Conservation (phyloP, 768 basidiomycete species). For the Kockovaella imperatae region DNA sequence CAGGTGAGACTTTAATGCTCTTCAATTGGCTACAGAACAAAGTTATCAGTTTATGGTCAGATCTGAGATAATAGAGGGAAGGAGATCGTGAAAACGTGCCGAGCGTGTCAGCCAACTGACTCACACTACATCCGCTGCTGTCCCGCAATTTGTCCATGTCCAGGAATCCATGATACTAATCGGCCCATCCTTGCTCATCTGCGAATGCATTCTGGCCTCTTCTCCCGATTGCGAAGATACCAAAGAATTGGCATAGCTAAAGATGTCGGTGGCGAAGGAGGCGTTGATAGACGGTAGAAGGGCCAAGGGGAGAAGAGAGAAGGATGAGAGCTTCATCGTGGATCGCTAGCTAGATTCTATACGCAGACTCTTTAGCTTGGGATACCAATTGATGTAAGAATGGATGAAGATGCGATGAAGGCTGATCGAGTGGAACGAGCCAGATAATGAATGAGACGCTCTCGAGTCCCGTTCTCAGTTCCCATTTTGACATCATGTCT, state of each 20-base stretch:
- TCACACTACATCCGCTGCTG: constrained; percentile 35
- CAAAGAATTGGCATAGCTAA: constrained; percentile 13
- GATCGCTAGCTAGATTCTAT: too few species aligned
- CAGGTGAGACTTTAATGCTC: constrained; percentile 67
- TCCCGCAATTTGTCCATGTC: constrained; percentile 65
- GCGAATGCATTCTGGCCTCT: background rate
- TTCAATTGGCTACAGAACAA: constrained; percentile 55
- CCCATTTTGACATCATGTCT: too few species aligned
- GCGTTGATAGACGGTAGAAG: constrained; percentile 24
- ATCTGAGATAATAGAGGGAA: background rate
- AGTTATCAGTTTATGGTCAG: constrained; percentile 5
- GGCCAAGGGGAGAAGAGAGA: constrained; percentile 12
- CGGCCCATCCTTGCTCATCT: constrained; percentile 28
- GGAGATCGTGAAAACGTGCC: background rate
- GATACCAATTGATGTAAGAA: too few species aligned
- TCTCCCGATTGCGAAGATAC: background rate
- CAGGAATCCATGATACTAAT: constrained; percentile 51
- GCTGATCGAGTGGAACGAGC: too few species aligned
- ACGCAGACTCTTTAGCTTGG: too few species aligned
- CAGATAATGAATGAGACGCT: too few species aligned
- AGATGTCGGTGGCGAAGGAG: constrained; percentile 21
- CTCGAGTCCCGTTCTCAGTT: too few species aligned
- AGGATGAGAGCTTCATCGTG: constrained; percentile 19
- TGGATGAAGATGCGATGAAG: too few species aligned
- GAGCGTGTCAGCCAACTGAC: constrained; percentile 4